phyloP scores from a whole-genome alignment of 2,329 filamentous ascomycete species.

The Diaporthe ilicicola region DNA sequence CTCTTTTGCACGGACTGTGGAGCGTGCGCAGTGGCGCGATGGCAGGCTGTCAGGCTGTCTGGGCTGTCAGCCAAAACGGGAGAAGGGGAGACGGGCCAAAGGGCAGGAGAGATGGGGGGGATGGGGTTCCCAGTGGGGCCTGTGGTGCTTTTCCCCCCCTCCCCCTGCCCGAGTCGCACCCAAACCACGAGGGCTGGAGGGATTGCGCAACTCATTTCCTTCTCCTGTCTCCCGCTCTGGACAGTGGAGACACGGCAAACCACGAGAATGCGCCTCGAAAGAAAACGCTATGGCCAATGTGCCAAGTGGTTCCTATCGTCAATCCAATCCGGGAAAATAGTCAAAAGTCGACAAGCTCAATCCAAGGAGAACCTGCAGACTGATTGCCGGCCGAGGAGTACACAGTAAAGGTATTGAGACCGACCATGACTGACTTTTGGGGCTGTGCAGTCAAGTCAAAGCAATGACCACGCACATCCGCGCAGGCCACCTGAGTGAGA shows the following conservation, averaged over 20 bases:
- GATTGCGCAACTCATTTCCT: not conserved
- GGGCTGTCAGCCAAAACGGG: conserved; percentile 3
- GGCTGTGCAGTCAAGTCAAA: not conserved
- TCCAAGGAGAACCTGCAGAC: not conserved
- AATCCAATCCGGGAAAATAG: too few species aligned
- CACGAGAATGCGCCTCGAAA: not conserved
- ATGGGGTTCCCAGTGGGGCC: not conserved
- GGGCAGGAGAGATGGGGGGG: not conserved
- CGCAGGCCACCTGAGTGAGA: not conserved
- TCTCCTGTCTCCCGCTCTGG: not conserved
- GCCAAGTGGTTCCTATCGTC: not conserved
- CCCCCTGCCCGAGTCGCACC: not conserved
- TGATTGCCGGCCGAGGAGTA: not conserved
- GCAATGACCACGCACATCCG: not conserved
- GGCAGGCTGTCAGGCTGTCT: conserved; percentile 11
- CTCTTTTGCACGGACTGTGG: conserved; percentile 13
- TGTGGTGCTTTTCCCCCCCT: not conserved
- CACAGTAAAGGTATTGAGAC: too few species aligned
- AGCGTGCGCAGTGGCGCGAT: conserved; percentile 4
- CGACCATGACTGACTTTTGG: not conserved
- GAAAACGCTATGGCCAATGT: not conserved
- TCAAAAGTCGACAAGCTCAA: not conserved
- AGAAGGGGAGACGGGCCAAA: not conserved
- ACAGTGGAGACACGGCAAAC: conserved; percentile 1
- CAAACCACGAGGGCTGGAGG: conserved; percentile 24